Base-by-base conservation (phyloP, 1,139 yeast genomes). In the Candida buenavistaensis region DNA sequence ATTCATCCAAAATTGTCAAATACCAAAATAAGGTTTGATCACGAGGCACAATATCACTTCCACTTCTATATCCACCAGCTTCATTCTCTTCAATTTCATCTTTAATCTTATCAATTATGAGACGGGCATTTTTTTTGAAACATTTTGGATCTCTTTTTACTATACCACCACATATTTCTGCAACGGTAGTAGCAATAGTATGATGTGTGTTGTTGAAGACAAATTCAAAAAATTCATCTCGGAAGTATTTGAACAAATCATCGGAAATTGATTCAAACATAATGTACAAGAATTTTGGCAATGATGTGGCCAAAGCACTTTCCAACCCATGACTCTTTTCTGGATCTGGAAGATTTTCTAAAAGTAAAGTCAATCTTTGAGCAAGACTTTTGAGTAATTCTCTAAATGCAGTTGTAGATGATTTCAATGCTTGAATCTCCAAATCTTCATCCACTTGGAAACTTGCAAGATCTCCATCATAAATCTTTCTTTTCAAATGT, bases 11-110 rank as follows among this genome's bases (percentile, higher is more conserved):
- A 3, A 89, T 76, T 2, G 81, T 72, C 30, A 88, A 57, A 52
- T 84, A 78, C 80, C 96, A 80, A 26, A 80, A 78, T 11, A 92
- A 63, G 9, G 82, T 77, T 30, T 84, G 82, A 56, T 92, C 98
- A 33, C 90, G 71, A 10, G 88, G 88, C 15, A 81, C 69, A 21
- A 85, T 69, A 30, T 82, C 89, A 3, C 75, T 69, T 1, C 85
- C 82, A 13, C 80, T 77, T 52, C 96, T 74, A 0, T 82, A 65
- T 1, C 77, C 64, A 2, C 97, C 97, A 0, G 97, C 97, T 7
- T 82, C 86, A 46, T 90, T 86, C 48, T 83, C 90, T n/a, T 68
- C 68, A 14, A 92, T 70, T 51, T 92, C 96, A 19, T 75, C 79
- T 32, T 68, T 67, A 23, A 90, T 80, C 39, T 72, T 73, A 2